Percentiles rank a stretch among this genome's conserved stretches.
Conservation (phyloP, 192 early-diverging fungal species). For the Podila clonocystis region DNA sequence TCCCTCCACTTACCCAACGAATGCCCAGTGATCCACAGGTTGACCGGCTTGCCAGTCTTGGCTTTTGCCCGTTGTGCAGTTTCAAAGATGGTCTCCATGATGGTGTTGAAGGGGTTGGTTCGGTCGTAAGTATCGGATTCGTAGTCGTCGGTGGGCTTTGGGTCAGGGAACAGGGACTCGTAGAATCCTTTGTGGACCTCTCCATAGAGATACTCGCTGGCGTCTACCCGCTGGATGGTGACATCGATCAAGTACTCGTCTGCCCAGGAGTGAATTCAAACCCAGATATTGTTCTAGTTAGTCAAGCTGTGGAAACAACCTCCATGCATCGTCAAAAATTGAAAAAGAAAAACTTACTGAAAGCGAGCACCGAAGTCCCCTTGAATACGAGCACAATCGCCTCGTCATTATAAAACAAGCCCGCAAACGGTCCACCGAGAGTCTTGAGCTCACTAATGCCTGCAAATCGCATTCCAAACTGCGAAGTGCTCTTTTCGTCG, state of each 20-base stretch:
- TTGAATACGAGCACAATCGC: constrained; percentile 59
- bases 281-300: constrained; percentile 16
- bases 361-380: constrained; percentile 57
- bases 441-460: constrained; percentile 61
- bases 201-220: constrained; percentile 58
- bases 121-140: constrained; percentile 13
- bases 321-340: background rate
- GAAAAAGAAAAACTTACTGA: constrained; percentile 21
- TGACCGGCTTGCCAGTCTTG: constrained; percentile 37
- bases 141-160: constrained; percentile 9
- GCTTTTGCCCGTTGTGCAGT: constrained; percentile 15
- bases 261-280: background rate
- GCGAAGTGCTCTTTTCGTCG: constrained; percentile 17
- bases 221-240: constrained; percentile 58
- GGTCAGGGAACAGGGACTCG: constrained; percentile 56
- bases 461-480: constrained; percentile 53
- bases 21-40: constrained; percentile 67
- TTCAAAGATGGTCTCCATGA: constrained; percentile 52
- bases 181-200: constrained; percentile 68
- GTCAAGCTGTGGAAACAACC: constrained; percentile 8
- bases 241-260: constrained; percentile 61
- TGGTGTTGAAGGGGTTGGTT: constrained; percentile 52
- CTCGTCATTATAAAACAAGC: constrained; percentile 58
- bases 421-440: constrained; percentile 59
- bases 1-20: constrained; percentile 44